These are phyloP conservation scores for Irpex rosettiformis DNA, from an alignment of 1,284 basidiomycete species.

Conservation along the genomic window DNA sequence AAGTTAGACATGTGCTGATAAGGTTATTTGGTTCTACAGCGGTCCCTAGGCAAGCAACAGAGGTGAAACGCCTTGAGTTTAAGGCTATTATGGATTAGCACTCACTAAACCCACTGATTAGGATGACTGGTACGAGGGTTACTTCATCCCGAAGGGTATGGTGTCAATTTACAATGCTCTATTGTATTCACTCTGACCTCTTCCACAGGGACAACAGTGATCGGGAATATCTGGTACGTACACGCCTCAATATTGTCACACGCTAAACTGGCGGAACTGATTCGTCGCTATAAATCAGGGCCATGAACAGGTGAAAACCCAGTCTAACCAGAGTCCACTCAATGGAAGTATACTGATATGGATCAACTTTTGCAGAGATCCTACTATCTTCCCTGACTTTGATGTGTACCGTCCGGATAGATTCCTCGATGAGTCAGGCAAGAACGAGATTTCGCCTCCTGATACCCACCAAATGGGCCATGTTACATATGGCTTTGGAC, in stretches of 20 bases:
- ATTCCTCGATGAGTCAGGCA: constrained; percentile 14
- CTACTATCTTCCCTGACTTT: neutral
- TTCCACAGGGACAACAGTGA: constrained; percentile 15
- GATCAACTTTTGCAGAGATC: neutral
- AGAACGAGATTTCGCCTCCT: neutral
- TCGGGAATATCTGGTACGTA: constrained; percentile 19
- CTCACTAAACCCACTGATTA: too few relatives aligned
- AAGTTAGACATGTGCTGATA: constrained; percentile 19
- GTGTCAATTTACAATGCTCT: neutral
- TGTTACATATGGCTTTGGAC: neutral
- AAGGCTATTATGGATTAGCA: too few relatives aligned
- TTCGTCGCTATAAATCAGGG: neutral
- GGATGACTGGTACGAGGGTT: constrained; percentile 22
- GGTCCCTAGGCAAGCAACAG: neutral
- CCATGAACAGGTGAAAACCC: neutral
- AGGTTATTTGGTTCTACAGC: neutral
- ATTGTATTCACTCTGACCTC: neutral
- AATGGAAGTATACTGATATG: neutral
- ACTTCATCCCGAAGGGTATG: constrained; percentile 18
- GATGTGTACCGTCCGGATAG: constrained; percentile 14
- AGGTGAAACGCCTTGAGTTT: too few relatives aligned
- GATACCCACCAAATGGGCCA: neutral
- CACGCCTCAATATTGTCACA: neutral
- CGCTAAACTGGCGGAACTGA: neutral
- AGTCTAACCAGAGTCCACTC: too few relatives aligned